Evolutionary conservation across 495 filamentous ascomycete species (phyloP), one percentile per base, ranked within the genome.

Genomic region (Letharia columbiana): DNA sequence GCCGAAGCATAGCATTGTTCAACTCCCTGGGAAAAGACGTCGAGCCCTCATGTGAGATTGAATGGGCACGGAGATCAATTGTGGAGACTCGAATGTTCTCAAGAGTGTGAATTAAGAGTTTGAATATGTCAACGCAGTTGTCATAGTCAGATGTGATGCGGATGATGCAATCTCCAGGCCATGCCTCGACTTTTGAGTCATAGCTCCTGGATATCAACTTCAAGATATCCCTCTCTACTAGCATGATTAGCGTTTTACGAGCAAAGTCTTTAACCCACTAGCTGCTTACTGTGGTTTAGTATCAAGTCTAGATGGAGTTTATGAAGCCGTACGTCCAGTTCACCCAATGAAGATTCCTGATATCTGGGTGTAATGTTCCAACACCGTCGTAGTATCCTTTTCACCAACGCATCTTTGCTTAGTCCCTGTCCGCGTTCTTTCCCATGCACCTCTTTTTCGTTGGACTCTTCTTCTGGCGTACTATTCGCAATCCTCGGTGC

Each of bases 181-280:
- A 76, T 44, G 78, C 64, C 62, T 82, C 79, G 58, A 83, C 77
- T 31, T 75, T 77, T 6, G 73, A 75, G 31, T 72, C 72, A 62
- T 80, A 75, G 18, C 77, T 70, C 56, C 67, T 71, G 44, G 79
- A 78, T 37, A 82, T 58, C 44, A 77, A 73, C 47, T 80, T 77
- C 41, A 83, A 77, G 0, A 79, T 79, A 62, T 79, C 78, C 49
- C 76, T 64, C 35, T 74, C 64, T 35, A 74, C 72, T 60, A 70
- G 67, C 3, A 74, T 47, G 11, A 78, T 75, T 45, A 80, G 58
- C 11, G 68, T 66, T 23, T 78, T 58, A 7, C 63, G 64, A 44
- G 63, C 62, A 41, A 69, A 63, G 40, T 50, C 11, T 23, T 13
- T 15, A 63, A 42, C 9, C 5, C 2, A 17, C 18, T 44, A 31